Evolutionary conservation across 108 stramenopile species (phyloP), one percentile per base, ranked within the genome.

Genomic region (Nannochloropsis granulata): DNA sequence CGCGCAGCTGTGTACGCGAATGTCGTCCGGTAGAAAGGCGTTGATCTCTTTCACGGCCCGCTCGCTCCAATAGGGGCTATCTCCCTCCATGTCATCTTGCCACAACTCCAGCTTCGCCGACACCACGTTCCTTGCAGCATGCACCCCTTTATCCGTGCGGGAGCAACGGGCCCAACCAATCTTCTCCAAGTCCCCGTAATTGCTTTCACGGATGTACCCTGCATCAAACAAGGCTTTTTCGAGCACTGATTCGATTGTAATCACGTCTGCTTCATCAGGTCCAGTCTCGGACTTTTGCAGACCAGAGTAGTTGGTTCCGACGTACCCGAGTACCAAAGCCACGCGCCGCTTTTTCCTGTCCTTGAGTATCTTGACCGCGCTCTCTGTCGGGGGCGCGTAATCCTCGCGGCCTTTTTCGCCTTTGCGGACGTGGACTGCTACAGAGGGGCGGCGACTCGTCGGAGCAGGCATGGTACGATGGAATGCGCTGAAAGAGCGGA

Each of bases 131-230:
- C 94, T 94, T 82, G 94, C 93, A 12, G 99, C 97, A 87, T 95
- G 93, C 78, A 95, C 95, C 79, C 94, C 97, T 88, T 97, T 98
- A 90, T 99, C 99, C 19, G 99, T 99, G 44, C 99, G 93, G 21
- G 94, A 96, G 12, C 94, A 94, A 46, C 93, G 94, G 43, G 93
- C 92, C 97, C 97, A 99, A 23, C 92, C 91, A 85, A 96, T 95
- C 85, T 98, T 97, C 85, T 87, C 85, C 23, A 95, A 95, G 86
- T 89, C 88, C 23, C 95, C 97, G 91, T 92, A 95, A 85, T 98
- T 98, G 19, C 81, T 44, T 12, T 88, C 82, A 11, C 85, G 83
- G 23, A 99, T 90, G 45, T 94, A 81, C 13, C 94, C 93, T 13
- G 94, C 92, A 44, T 86, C 83, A 84, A 91, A 93, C 45, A 99